A percentile compares a stretch with the other conserved stretches of the same genome.
Conservation (phyloP, 2,329 filamentous ascomycete genomes). For the Huntiella savannae region DNA sequence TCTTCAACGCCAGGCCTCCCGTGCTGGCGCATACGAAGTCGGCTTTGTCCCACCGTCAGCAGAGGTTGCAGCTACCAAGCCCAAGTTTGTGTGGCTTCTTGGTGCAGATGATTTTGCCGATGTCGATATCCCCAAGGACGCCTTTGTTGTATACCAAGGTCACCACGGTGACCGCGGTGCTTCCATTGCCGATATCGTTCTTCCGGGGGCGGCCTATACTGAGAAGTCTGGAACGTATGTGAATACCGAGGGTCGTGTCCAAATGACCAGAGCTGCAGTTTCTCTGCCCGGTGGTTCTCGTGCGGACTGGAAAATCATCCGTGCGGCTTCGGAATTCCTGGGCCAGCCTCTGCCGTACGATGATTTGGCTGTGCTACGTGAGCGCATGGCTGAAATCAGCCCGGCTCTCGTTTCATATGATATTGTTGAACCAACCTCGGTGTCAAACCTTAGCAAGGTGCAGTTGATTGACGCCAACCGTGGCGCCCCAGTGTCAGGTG, state of each 20-base stretch:
- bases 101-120: slow-evolving; percentile 81
- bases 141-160: slow-evolving; percentile 94
- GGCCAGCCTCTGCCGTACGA: slow-evolving; percentile 79
- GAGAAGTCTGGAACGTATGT: slow-evolving; percentile 93
- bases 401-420: slow-evolving; percentile 81
- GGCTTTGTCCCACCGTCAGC: slow-evolving; percentile 78
- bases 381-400: slow-evolving; percentile 89
- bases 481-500: slow-evolving; percentile 53
- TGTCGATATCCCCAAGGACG: slow-evolving; percentile 79
- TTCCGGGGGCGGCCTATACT: slow-evolving; percentile 88
- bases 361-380: slow-evolving; percentile 70
- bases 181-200: slow-evolving; percentile 78
- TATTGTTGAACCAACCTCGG: slow-evolving; percentile 62
- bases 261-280: slow-evolving; percentile 81
- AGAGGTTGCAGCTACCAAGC: slow-evolving; percentile 61
- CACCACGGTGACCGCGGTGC: slow-evolving; percentile 92
- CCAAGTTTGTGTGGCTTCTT: slow-evolving; percentile 93
- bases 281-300: slow-evolving; percentile 74
- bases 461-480: slow-evolving; percentile 95
- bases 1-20: slow-evolving; percentile 80
- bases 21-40: slow-evolving; percentile 84
- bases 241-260: slow-evolving; percentile 92
- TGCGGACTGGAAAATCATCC: slow-evolving; percentile 98
- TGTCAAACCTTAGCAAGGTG: slow-evolving; percentile 67
- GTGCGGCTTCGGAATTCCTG: slow-evolving; percentile 80